Evolutionary conservation across 306 rosid species (phyloP).

Genomic region (Chamaecrista fasciculata): DNA sequence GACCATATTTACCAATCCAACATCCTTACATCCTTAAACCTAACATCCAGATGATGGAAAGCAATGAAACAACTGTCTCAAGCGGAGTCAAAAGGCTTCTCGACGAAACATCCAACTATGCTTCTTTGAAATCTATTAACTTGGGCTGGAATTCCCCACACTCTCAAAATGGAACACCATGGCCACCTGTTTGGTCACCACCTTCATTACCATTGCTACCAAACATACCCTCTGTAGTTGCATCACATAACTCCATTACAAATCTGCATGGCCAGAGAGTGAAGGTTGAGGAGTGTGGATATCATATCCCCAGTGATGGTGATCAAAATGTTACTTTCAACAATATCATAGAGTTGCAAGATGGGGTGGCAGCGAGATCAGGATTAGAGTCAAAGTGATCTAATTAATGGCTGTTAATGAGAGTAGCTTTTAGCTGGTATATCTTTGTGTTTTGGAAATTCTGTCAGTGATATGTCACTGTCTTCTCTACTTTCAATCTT

Average conservation of each 20-base stretch:
- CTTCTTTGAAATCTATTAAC: slow-evolving; percentile 54
- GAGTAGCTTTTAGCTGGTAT: slow-evolving; percentile 6
- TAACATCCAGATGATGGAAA: slow-evolving; percentile 43
- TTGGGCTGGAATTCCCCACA: slow-evolving; percentile 60
- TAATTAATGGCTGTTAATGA: slow-evolving; percentile 34
- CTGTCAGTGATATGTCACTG: slow-evolving; percentile 22
- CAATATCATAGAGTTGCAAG: slow-evolving; percentile 4
- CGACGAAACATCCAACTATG: slow-evolving; percentile 42
- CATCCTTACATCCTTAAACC: slow-evolving; percentile 59
- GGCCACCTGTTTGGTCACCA: slow-evolving; percentile 45
- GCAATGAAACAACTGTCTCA: slow-evolving; percentile 39
- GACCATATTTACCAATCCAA: slow-evolving; percentile 64
- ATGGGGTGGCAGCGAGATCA: slow-evolving; percentile 10
- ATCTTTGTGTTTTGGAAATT: slow-evolving; percentile 20
- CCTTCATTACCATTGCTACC: slow-evolving; percentile 52
- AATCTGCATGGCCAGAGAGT: slow-evolving; percentile 30
- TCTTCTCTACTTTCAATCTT: too few relatives aligned
- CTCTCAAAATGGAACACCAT: slow-evolving; percentile 42
- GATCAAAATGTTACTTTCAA: slow-evolving; percentile 34
- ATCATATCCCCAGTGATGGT: slow-evolving; percentile 25
- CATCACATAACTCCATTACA: slow-evolving; percentile 28
- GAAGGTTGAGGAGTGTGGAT: slow-evolving; percentile 33
- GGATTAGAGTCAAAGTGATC: slow-evolving; percentile 34
- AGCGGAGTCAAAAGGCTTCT: slow-evolving; percentile 45
- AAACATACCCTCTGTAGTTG: slow-evolving; percentile 39